These are phyloP conservation scores for Trichoderma citrinoviride DNA, from an alignment of 2,329 filamentous ascomycete genomes.

Conservation along the genomic window DNA sequence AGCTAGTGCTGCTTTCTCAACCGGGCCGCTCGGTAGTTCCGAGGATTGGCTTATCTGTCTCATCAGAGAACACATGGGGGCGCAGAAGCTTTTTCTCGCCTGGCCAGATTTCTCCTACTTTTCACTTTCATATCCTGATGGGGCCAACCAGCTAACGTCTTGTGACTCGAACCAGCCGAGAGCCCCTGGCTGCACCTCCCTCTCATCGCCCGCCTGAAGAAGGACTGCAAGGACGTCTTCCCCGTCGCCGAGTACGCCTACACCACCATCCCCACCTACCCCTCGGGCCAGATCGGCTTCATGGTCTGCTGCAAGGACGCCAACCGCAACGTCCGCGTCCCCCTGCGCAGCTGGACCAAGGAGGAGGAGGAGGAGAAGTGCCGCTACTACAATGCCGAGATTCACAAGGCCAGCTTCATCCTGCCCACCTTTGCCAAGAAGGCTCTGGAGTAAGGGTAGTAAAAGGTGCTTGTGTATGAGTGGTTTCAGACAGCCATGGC, in stretches of 20 bases:
- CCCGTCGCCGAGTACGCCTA: slow-evolving; percentile 97
- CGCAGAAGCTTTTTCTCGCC: neutral
- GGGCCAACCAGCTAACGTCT: neutral
- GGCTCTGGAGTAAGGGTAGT: slow-evolving; percentile 53
- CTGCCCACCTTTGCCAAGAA: slow-evolving; percentile 91
- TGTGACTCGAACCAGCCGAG: slow-evolving; percentile 64
- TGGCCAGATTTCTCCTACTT: neutral
- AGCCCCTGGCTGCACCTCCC: slow-evolving; percentile 98
- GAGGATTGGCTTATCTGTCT: slow-evolving; percentile 16
- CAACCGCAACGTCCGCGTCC: slow-evolving; percentile 77
- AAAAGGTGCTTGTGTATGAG: neutral
- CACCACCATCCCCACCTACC: slow-evolving; percentile 99
- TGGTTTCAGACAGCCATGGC: neutral
- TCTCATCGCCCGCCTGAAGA: slow-evolving; percentile 92
- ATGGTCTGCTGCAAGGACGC: slow-evolving; percentile 99
- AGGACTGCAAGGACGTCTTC: slow-evolving; percentile 96
- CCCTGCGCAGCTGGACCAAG: slow-evolving; percentile 72
- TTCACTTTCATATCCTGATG: neutral
- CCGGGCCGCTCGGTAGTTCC: slow-evolving; percentile 39
- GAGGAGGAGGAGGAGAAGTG: slow-evolving; percentile 93
- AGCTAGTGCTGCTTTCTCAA: slow-evolving; percentile 42
- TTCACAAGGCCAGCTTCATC: slow-evolving; percentile 92
- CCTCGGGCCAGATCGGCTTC: slow-evolving; percentile 98
- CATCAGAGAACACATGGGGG: neutral
- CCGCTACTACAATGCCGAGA: slow-evolving; percentile 96